Evolutionary conservation across 768 basidiomycete genomes (phyloP), one percentile per base, ranked within the genome.

Genomic region (Suillus plorans): DNA sequence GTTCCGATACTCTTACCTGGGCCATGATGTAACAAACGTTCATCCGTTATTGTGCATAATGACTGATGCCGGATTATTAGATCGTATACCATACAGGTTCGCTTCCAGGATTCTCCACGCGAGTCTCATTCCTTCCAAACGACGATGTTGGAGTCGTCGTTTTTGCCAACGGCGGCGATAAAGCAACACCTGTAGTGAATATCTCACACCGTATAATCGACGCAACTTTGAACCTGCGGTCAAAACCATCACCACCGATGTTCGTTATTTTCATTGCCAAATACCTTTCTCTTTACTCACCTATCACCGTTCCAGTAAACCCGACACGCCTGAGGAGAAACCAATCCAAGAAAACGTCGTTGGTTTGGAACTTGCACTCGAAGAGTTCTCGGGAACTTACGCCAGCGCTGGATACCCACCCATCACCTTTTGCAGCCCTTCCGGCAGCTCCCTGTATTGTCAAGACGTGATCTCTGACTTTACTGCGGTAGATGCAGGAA

Each of bases 331-430:
- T 5, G 56, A 63, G 28, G 41, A 62, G 47, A 31, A n/a, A 28
- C 36, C 13, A 60, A 20, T 2, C 1, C 5, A 31, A 31, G 39
- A 20, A 6, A 25, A 28, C 39, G 18, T 41, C 57, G 18, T 28
- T 28, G 25, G 7, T 22, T 5, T 49, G 39, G 37, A 64, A 53
- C 31, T 68, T 7, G 60, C 69, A 6, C 61, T 79, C n/a, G 70
- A 74, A 2, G 69, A 65, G 0, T 75, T 79, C 50, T 64, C 76
- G 7, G 81, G 82, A 13, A 77, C 74, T 0, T 84, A 81, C 66
- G 12, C 57, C 3, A 70, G 78, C 60, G 69, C 75, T 1, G 80
- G 80, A 13, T 83, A 83, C 44, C 78, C 77, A 47, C 60, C 72
- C 2, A 63, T 82, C 53, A 75, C 73, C 3, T 71, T 83, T 20